Evolutionary conservation across 1,284 basidiomycete genomes (phyloP).

Genomic region (Sporisorium scitamineum): DNA sequence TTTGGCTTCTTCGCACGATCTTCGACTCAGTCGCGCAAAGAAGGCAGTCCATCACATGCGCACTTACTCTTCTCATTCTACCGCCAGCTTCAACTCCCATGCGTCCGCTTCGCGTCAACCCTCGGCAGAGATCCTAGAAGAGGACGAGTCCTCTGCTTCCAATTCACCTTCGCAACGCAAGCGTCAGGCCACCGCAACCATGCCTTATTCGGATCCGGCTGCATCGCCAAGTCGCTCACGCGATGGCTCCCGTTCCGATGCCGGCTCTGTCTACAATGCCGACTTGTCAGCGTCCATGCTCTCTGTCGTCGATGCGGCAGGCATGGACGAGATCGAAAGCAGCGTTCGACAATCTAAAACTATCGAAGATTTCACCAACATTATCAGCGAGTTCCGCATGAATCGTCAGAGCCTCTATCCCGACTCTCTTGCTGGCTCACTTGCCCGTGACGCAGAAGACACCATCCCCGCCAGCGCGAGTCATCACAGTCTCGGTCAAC

Average conservation of each 20-base stretch:
- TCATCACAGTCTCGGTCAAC: slow-evolving; percentile 37
- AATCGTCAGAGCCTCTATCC: slow-evolving; percentile 48
- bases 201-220: slow-evolving; percentile 10
- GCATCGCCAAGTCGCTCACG: slow-evolving; percentile 33
- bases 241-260: slow-evolving; percentile 29
- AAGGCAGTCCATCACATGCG: slow-evolving; percentile 44
- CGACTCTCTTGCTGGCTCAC: slow-evolving; percentile 31
- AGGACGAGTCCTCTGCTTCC: slow-evolving; percentile 21
- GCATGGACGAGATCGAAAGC: slow-evolving; percentile 56
- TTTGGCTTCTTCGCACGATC: slow-evolving; percentile 27
- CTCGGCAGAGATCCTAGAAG: slow-evolving; percentile 41
- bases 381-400: slow-evolving; percentile 63
- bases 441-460: slow-evolving; percentile 5
- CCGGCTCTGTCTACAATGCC: slow-evolving; percentile 31
- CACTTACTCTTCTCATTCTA: slow-evolving; percentile 38
- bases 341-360: slow-evolving; percentile 56
- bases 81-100: slow-evolving; percentile 43
- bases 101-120: slow-evolving; percentile 29
- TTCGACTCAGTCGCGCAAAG: slow-evolving; percentile 32
- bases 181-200: neutral
- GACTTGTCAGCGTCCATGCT: slow-evolving; percentile 46
- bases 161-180: slow-evolving; percentile 4
- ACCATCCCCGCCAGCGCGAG: slow-evolving; percentile 22
- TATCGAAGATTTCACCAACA: slow-evolving; percentile 65
- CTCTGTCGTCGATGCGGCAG: slow-evolving; percentile 32